phyloP scores from a whole-genome alignment of 2,329 filamentous ascomycete species.

The Ophiostoma fasciatum region DNA sequence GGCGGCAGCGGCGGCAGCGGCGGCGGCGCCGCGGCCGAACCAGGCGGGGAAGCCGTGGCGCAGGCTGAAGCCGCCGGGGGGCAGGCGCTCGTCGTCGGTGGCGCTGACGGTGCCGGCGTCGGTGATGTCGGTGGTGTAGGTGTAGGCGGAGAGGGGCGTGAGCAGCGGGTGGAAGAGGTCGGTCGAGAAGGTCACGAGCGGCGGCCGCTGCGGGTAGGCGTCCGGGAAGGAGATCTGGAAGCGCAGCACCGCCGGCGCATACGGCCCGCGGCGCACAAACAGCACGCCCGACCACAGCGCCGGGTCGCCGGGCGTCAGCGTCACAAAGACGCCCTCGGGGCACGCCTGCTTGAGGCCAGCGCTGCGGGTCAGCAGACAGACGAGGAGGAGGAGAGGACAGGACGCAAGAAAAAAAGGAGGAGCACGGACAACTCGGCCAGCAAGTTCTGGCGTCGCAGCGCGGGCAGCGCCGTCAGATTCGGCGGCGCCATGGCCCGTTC shows the following conservation, averaged over 20 bases:
- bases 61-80: constrained; percentile 80
- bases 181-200: constrained; percentile 74
- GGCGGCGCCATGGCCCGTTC: no score
- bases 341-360: constrained; percentile 67
- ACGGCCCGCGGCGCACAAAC: constrained; percentile 80
- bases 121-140: constrained; percentile 68
- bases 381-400: no score
- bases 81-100: constrained; percentile 66
- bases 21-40: constrained; percentile 61
- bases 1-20: no score
- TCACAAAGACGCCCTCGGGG: constrained; percentile 77
- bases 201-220: constrained; percentile 63
- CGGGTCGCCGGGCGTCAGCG: constrained; percentile 65
- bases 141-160: constrained; percentile 86
- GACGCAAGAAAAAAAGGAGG: neutral
- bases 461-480: constrained; percentile 34
- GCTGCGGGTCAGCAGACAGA: constrained; percentile 29
- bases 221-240: constrained; percentile 82
- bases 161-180: constrained; percentile 94
- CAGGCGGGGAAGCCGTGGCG: constrained; percentile 82
- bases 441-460: constrained; percentile 59
- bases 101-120: constrained; percentile 67
- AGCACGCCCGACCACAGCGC: constrained; percentile 81
- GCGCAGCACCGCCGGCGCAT: constrained; percentile 71
- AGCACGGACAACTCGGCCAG: constrained; percentile 62